Evolutionary conservation across 2,329 filamentous ascomycete genomes (phyloP), one percentile per base, ranked within the genome.

Genomic region (Rhynchosporium graminicola): DNA sequence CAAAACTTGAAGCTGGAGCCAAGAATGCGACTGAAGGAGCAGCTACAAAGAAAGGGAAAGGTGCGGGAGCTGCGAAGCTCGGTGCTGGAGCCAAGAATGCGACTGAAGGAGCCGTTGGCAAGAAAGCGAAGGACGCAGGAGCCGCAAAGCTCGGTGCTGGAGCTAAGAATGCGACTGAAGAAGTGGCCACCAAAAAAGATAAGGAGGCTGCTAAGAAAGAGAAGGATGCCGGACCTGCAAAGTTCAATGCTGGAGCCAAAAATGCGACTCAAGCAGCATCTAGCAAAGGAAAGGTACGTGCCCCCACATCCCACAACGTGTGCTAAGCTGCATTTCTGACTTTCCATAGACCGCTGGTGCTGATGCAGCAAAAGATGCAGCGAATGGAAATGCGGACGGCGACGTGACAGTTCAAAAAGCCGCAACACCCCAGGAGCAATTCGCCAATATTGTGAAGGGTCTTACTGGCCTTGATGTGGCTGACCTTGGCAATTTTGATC

Each of bases 381-480:
- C 33, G 29, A 60, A 31, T 10, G 59, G 59, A 10, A 67, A 65
- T 51, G 66, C 66, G 31, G 66, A 43, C 2, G 66, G 51, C 2
- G 46, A 56, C 55, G 15, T 28, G 51, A 48, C 63, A 12, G 46
- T 47, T 7, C 46, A 40, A 38, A 63, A 59, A 36, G 57, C 63
- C 6, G 43, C 45, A 8, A 55, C 29, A 7, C 28, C 29, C 10
- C 45, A 58, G 28, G 50, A 48, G 10, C 38, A 66, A 29, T 43
- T 69, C 9, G 61, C 57, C 8, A 57, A 15, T 12, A 60, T 70
- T 45, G 52, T 69, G n/a, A 36, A 67, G 50, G 42, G 62, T 51
- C 61, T 70, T 8, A 70, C 68, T 28, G 68, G 69, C n/a, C 26
- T 71, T 43, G 59, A 70, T 15, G 20, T 69, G 13, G 29, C 67